phyloP scores from a whole-genome alignment of 2,329 filamentous ascomycete species.

The Rosellinia necatrix region DNA sequence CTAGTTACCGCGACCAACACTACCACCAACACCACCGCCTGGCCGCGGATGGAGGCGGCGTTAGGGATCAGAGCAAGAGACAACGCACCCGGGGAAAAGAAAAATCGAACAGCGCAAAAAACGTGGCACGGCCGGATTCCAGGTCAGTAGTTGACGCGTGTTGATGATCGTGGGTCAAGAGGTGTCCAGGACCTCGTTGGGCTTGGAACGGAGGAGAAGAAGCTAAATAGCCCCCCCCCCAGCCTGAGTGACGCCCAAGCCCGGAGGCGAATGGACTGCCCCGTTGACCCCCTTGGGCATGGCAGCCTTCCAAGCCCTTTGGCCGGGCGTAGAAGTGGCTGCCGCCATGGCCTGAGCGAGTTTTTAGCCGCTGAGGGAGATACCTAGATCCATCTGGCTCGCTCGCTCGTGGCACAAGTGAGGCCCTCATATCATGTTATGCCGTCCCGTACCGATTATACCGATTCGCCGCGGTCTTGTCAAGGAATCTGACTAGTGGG shows the following conservation, averaged over 20 bases:
- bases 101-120: slow-evolving; percentile 31
- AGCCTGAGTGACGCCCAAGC: slow-evolving; percentile 23
- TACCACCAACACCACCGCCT: too few relatives aligned
- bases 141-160: slow-evolving; percentile 31
- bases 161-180: slow-evolving; percentile 27
- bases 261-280: slow-evolving; percentile 8
- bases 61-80: slow-evolving; percentile 5
- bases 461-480: slow-evolving; percentile 18
- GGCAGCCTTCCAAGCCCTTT: slow-evolving; percentile 22
- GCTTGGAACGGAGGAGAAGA: not conserved
- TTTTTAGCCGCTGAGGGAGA: not conserved
- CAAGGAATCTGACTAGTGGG: slow-evolving; percentile 8
- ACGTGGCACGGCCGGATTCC: slow-evolving; percentile 36
- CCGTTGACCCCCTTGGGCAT: slow-evolving; percentile 10
- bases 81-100: slow-evolving; percentile 19
- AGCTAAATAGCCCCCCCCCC: not conserved
- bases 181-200: slow-evolving; percentile 2
- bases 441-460: slow-evolving; percentile 9
- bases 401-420: slow-evolving; percentile 26
- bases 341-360: slow-evolving; percentile 15
- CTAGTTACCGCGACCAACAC: too few relatives aligned
- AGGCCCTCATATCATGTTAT: slow-evolving; percentile 21
- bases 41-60: too few relatives aligned
- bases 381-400: slow-evolving; percentile 18
- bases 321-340: slow-evolving; percentile 22